These are phyloP conservation scores for Candida sanyaensis DNA, from an alignment of 1,139 yeast genomes.

Conservation along the genomic window DNA sequence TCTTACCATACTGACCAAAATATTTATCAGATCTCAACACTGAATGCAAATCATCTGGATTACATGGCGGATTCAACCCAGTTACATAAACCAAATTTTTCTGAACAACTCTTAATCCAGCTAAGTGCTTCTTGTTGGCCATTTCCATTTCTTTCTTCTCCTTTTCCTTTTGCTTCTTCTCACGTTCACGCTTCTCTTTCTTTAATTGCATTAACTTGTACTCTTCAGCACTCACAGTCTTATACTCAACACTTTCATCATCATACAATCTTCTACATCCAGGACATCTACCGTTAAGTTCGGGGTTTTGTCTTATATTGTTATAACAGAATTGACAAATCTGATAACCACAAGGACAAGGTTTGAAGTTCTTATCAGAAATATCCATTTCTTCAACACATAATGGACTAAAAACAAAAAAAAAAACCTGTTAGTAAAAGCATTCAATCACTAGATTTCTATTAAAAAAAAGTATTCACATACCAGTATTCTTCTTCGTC, in stretches of 20 bases:
- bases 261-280: conserved; percentile 95
- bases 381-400: conserved; percentile 98
- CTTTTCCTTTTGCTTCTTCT: conserved; percentile 85
- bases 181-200: conserved; percentile 79
- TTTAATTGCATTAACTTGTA: conserved; percentile 75
- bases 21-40: conserved; percentile 87
- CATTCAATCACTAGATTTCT: neutral
- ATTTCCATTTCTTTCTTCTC: conserved; percentile 91
- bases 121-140: conserved; percentile 86
- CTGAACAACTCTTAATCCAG: conserved; percentile 97
- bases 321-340: conserved; percentile 98
- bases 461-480: conserved; percentile 31
- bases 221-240: conserved; percentile 82
- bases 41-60: conserved; percentile 85
- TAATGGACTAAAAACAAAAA: conserved; percentile 75
- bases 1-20: conserved; percentile 97
- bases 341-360: conserved; percentile 99
- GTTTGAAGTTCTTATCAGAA: conserved; percentile 93
- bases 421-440: conserved; percentile 21
- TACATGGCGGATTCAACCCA: conserved; percentile 89
- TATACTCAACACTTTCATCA: conserved; percentile 90
- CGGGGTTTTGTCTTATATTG: conserved; percentile 93
- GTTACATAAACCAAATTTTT: conserved; percentile 96
- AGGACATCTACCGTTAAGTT: conserved; percentile 93
- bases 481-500: conserved; percentile 80